Evolutionary conservation across 441 rosid genomes (phyloP), one percentile per base, ranked within the genome.

Genomic region (Pelargonium hybrid): DNA sequence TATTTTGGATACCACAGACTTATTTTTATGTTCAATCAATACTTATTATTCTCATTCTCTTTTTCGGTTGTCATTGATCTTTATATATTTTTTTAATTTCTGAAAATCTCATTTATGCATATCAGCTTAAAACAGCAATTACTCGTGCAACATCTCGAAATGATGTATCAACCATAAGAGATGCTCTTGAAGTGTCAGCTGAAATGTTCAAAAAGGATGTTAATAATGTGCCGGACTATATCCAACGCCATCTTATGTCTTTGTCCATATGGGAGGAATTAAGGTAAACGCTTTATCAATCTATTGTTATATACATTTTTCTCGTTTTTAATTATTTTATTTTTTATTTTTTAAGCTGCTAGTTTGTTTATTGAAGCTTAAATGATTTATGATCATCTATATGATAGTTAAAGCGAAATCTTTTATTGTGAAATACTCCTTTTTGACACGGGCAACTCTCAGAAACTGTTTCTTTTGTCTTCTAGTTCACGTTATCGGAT

Each of bases 171-270:
- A 95, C 99, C 59, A 81, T 95, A 73, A 87, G 87, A 80, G 97
- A 92, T 73, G 99, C 96, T 74, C 92, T 95, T 78, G 99, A 89
- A 87, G 98, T 92, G 67, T 95, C 99, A 71, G 96, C 98, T 72
- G 98, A 89, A 79, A 92, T 95, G 95, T 89, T 80, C 74, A 92
- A 88, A 86, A 95, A 82, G 85, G 98, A 92, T 73, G 83, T 82
- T 76, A 92, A 89, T 85, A 92, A 85, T 82, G 95, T 95, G 70
- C 85, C 90, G 56, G 98, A 95, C 82, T 89, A 83, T 85, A 86
- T 95, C 71, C 96, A 95, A 80, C 97, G 98, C 65, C 99, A 95
- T 86, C 92, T 95, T 66, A 84, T 90, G 82, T 84, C 98, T 45
- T 76, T 95, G 52, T 87, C 97, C 67, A 92, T 92, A 47, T 95